Base-by-base conservation (phyloP, 106 monocot genomes). In the Dendrobium nobile region DNA sequence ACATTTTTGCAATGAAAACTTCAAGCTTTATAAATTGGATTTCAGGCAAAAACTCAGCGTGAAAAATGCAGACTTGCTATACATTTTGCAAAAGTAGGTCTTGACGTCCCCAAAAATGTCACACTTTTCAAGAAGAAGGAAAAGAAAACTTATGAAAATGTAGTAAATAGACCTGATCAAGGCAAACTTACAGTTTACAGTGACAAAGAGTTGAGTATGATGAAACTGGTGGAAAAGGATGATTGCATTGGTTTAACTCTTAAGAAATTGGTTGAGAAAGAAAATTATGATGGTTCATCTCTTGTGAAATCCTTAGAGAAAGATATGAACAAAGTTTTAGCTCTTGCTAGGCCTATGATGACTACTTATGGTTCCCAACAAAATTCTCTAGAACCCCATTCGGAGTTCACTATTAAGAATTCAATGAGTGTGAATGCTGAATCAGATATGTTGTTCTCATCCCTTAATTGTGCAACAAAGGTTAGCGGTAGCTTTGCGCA, bases 21-120 rank as follows among this genome's bases (percentile, higher is more conserved):
- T 64, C 19, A 41, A 51, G 33, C 64, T n/a, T 73, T 70, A n/a
- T 76, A 48, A 10, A 47, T 67, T 77, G 28, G 41, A 18, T 61
- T 81, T 24, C 79, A 95, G 99, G 86, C 78, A 18, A 86, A 90
- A 76, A 93, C 95, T 42, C 9, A 68, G 51, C 88, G 85, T 80
- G 93, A 95, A 77, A 99, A 91, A 81, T 86, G 91, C 54, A 81
- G 80, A 68, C 73, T 88, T 45, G 99, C 86, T 41, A 84, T 85
- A 41, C 89, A 93, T 28, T 84, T 91, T 42, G 93, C 93, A 40
- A 99, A 93, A 86, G 91, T 84, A 47, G 99, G 99, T 72, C 83
- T 99, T 37, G 85, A 91, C 40, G 67, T 93, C 43, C 90, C 91
- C 24, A 87, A 93, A 41, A 89, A 91, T 47, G 48, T 68, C 28